These are phyloP conservation scores for Fomitopsis pulvina DNA, from an alignment of 768 basidiomycete genomes.

Conservation along the genomic window DNA sequence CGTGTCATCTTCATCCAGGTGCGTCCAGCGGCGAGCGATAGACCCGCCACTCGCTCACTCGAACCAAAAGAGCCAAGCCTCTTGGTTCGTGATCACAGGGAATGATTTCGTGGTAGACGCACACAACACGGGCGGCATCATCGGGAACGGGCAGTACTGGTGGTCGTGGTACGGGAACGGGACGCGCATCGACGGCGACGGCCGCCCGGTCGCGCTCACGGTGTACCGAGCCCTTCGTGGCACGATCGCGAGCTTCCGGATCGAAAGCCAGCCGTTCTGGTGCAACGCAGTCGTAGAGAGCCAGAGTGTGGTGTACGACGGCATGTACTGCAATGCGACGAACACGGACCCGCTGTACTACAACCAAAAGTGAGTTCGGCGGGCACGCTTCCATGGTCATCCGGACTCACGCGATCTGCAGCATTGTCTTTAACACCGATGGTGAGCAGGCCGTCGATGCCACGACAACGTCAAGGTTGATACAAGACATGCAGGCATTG, in stretches of 20 bases:
- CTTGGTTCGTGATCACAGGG: slow-evolving; percentile 58
- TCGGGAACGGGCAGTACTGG: slow-evolving; percentile 58
- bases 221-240: slow-evolving; percentile 39
- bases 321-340: slow-evolving; percentile 51
- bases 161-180: slow-evolving; percentile 47
- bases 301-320: slow-evolving; percentile 43
- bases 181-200: slow-evolving; percentile 46
- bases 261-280: slow-evolving; percentile 55
- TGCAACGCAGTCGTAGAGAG: slow-evolving; percentile 49
- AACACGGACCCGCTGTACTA: slow-evolving; percentile 44
- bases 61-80: slow-evolving; percentile 46
- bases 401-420: slow-evolving; percentile 13
- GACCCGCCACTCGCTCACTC: not conserved
- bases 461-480: not conserved
- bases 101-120: slow-evolving; percentile 49
- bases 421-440: slow-evolving; percentile 56
- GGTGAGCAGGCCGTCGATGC: slow-evolving; percentile 26
- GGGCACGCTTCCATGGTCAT: slow-evolving; percentile 10
- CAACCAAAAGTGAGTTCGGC: slow-evolving; percentile 38
- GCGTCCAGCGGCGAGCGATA: not conserved
- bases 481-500: slow-evolving; percentile 35
- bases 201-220: slow-evolving; percentile 50
- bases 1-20: slow-evolving; percentile 60
- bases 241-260: slow-evolving; percentile 39
- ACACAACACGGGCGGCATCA: slow-evolving; percentile 48